Evolutionary conservation across 1,139 yeast species (phyloP).

Genomic region (Pichia sp.): DNA sequence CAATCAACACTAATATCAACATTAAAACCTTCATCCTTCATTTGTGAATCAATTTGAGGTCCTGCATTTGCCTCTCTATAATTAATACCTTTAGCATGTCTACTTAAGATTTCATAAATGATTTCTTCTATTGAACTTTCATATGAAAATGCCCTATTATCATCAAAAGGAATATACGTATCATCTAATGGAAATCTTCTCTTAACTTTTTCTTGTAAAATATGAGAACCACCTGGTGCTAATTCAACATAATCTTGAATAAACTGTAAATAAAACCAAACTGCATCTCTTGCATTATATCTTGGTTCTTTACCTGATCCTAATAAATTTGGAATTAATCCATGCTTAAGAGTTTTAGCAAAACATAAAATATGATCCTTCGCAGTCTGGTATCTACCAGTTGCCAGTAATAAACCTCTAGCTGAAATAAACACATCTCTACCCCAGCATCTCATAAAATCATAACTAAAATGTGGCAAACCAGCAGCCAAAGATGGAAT

Average conservation of each 20-base stretch:
- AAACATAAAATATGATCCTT: conserved; percentile 74
- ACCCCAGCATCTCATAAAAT: conserved; percentile 98
- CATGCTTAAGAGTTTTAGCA: conserved; percentile 90
- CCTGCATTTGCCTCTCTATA: conserved; percentile 98
- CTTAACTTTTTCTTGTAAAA: conserved; percentile 64
- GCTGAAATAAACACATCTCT: conserved; percentile 87
- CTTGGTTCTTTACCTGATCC: conserved; percentile 94
- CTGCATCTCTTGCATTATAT: conserved; percentile 95
- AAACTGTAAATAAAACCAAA: conserved; percentile 86
- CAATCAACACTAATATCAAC: conserved; percentile 79
- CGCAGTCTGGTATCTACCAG: conserved; percentile 79
- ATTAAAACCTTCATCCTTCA: conserved; percentile 89
- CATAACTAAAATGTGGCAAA: conserved; percentile 83
- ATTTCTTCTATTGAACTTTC: conserved; percentile 67
- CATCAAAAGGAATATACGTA: conserved; percentile 61
- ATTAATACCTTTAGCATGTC: conserved; percentile 84
- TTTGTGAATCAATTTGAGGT: conserved; percentile 75
- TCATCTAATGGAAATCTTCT: conserved; percentile 83
- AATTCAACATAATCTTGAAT: conserved; percentile 69
- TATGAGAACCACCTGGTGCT: conserved; percentile 63
- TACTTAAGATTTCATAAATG: conserved; percentile 68
- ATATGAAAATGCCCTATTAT: conserved; percentile 68
- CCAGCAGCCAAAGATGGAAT: conserved; percentile 91
- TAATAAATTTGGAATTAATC: conserved; percentile 84
- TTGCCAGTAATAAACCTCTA: conserved; percentile 71